A percentile compares a stretch with the other conserved stretches of the same genome.
Evolutionary conservation across 2,329 filamentous ascomycete species (phyloP).

Genomic region (Colletotrichum sp.): DNA sequence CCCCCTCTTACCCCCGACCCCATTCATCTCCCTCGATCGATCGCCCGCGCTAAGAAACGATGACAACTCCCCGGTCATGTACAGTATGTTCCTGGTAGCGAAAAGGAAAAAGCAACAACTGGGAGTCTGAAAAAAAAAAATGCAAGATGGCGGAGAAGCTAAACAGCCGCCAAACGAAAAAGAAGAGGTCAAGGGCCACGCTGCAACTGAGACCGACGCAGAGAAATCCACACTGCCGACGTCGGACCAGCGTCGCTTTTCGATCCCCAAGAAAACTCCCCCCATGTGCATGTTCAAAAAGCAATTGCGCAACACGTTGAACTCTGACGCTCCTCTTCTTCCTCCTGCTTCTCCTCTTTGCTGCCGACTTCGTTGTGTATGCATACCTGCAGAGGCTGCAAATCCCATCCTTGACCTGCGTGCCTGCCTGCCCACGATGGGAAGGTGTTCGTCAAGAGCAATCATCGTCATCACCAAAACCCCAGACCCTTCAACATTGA

Average conservation of each 20-base stretch:
- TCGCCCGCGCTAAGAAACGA: not conserved
- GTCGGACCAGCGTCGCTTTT: not conserved
- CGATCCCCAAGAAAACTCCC: not conserved
- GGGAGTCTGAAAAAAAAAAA: not conserved
- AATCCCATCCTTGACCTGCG: not conserved
- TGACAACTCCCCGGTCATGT: constrained; percentile 7
- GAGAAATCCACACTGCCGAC: not conserved
- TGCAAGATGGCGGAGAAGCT: not conserved
- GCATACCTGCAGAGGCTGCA: not conserved
- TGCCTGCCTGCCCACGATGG: not conserved
- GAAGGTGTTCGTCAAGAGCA: not conserved
- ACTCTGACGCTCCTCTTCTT: not conserved
- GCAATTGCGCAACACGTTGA: not conserved
- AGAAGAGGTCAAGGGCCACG: not conserved
- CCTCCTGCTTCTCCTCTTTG: not conserved
- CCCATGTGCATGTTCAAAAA: not conserved
- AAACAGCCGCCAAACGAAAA: not conserved
- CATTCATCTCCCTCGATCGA: constrained; percentile 14
- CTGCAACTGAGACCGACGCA: not conserved
- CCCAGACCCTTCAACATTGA: constrained; percentile 6
- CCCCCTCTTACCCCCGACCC: not conserved
- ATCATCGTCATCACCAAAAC: not conserved
- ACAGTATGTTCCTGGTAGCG: not conserved
- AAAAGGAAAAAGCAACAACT: not conserved
- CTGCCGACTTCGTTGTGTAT: not conserved